Evolutionary conservation across 495 filamentous ascomycete genomes (phyloP).

Genomic region (Aspergillus sclerotiicarbonarius): DNA sequence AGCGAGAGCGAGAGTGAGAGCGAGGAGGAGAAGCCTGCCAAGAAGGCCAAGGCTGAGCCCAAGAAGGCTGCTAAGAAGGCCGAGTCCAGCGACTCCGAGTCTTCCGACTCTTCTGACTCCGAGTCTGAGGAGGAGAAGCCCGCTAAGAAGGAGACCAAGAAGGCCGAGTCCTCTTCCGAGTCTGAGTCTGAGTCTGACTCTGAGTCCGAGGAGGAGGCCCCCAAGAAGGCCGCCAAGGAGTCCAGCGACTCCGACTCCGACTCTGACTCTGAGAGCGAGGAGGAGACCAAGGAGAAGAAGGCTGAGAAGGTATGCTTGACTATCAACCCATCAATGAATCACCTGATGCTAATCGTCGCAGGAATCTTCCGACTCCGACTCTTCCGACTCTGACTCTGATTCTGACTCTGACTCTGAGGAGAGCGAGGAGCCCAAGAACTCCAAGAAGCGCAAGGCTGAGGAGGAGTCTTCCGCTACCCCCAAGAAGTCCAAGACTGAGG

Average conservation of each 20-base stretch:
- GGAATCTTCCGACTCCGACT: constrained; percentile 33
- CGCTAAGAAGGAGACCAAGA: constrained; percentile 33
- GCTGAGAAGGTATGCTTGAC: constrained; percentile 32
- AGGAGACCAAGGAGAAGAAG: constrained; percentile 40
- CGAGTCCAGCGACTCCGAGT: constrained; percentile 24
- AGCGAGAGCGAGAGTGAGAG: constrained; percentile 34
- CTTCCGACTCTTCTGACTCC: constrained; percentile 29
- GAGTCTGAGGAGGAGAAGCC: constrained; percentile 35
- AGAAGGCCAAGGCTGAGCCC: constrained; percentile 25
- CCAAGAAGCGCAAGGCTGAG: constrained; percentile 92
- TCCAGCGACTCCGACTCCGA: constrained; percentile 24
- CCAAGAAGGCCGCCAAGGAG: constrained; percentile 32
- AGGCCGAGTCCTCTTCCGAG: constrained; percentile 35
- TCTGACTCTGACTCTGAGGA: constrained; percentile 54
- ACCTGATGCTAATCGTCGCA: constrained; percentile 11
- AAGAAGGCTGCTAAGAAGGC: constrained; percentile 25
- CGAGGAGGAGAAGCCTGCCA: constrained; percentile 38
- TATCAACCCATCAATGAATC: background rate
- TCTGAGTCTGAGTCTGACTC: constrained; percentile 38
- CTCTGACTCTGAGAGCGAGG: constrained; percentile 32
- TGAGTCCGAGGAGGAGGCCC: constrained; percentile 34
- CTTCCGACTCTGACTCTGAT: constrained; percentile 50
- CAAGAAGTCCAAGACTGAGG: constrained; percentile 85
- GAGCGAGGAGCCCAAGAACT: constrained; percentile 42
- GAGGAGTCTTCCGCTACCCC: constrained; percentile 56